phyloP scores from a whole-genome alignment of 2,329 filamentous ascomycete genomes.

The Trichoderma sp. region DNA sequence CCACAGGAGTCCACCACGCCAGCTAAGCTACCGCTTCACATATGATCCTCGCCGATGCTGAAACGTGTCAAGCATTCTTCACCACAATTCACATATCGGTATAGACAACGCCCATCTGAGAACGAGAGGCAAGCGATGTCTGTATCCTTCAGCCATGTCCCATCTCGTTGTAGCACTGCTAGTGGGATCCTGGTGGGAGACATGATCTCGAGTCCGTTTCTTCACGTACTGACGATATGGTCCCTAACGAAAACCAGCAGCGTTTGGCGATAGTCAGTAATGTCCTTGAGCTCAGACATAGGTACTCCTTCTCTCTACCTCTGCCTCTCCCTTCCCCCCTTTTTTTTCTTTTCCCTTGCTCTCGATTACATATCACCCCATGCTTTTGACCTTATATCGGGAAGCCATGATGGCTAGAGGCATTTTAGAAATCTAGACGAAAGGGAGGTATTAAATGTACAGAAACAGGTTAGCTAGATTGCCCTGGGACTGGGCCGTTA shows the following conservation, averaged over 20 bases:
- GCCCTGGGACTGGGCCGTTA: not conserved
- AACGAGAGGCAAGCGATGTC: not conserved
- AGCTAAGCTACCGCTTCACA: not conserved
- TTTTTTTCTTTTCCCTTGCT: not conserved
- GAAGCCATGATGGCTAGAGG: not conserved
- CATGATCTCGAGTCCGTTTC: not conserved
- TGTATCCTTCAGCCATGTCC: not conserved
- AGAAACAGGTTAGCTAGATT: no score
- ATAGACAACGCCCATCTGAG: not conserved
- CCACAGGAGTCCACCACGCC: not conserved
- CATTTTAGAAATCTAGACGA: slow-evolving; percentile 10
- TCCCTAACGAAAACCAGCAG: not conserved
- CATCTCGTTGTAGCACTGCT: not conserved
- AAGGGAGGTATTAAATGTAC: not conserved
- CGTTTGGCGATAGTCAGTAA: not conserved
- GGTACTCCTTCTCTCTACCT: no score
- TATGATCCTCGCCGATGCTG: not conserved
- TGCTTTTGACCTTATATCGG: not conserved
- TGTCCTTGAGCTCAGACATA: not conserved
- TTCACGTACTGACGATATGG: not conserved
- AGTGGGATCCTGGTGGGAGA: not conserved
- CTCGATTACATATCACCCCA: not conserved
- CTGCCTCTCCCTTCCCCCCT: not conserved
- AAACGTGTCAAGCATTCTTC: not conserved
- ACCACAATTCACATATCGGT: not conserved